phyloP scores from a whole-genome alignment of 305 asterid species.

The Rubia balearica region DNA sequence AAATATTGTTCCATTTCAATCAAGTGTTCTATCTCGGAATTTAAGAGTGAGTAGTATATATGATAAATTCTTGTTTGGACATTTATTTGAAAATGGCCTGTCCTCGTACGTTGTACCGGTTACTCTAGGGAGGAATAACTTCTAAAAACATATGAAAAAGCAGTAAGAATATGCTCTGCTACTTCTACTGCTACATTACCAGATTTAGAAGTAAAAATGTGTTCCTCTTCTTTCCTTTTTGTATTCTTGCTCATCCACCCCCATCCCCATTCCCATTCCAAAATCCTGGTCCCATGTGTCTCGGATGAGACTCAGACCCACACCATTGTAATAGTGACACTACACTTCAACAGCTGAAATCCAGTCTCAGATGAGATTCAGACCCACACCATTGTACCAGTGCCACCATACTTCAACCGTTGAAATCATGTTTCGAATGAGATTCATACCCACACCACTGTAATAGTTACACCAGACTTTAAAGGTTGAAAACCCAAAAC shows the following conservation, averaged over 20 bases:
- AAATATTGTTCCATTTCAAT: too few species aligned
- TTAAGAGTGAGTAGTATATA: not conserved
- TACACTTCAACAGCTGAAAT: too few species aligned
- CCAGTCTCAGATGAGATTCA: too few species aligned
- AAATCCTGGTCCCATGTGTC: not conserved
- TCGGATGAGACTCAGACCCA: not conserved
- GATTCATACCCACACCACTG: too few species aligned
- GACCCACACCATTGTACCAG: too few species aligned
- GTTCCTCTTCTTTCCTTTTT: slow-evolving; percentile 9
- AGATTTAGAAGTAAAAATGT: slow-evolving; percentile 9
- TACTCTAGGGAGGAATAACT: slow-evolving; percentile 16
- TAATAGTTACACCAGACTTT: too few species aligned
- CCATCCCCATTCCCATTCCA: slow-evolving; percentile 4
- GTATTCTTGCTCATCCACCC: slow-evolving; percentile 18
- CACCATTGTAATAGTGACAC: too few species aligned
- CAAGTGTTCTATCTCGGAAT: not conserved
- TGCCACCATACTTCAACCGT: not conserved
- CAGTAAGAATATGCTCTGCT: slow-evolving; percentile 14
- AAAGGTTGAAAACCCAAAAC: too few species aligned
- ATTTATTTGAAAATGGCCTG: slow-evolving; percentile 17
- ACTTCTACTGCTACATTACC: not conserved
- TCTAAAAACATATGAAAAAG: slow-evolving; percentile 10
- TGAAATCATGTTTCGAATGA: too few species aligned
- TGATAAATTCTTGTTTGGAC: not conserved
- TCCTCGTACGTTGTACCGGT: slow-evolving; percentile 18